phyloP scores from a whole-genome alignment of 176 grass and related monocot genomes.

The Neostapfia colusana region DNA sequence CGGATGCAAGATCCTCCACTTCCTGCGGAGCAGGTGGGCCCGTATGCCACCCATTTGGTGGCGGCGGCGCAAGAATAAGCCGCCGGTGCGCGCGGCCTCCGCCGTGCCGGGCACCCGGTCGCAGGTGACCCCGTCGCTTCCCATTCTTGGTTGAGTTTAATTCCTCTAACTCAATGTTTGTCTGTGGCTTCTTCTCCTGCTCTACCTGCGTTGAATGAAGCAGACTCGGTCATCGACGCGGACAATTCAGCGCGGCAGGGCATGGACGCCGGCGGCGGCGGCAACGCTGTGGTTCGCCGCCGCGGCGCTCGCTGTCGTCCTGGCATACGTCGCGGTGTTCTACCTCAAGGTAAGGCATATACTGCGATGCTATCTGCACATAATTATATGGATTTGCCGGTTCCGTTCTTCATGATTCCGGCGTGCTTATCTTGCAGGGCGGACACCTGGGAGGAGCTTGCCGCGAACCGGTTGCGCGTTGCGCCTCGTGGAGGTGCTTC shows the following conservation, averaged over 20 bases:
- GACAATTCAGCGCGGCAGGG: neutral
- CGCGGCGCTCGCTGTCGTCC: neutral
- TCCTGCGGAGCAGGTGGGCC: conserved; percentile 25
- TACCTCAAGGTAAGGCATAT: conserved; percentile 14
- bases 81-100: neutral
- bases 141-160: neutral
- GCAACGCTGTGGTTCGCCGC: neutral
- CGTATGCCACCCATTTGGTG: conserved; percentile 4
- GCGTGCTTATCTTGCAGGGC: neutral
- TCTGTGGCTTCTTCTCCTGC: neutral
- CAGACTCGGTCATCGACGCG: neutral
- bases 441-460: neutral
- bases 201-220: neutral
- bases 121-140: neutral
- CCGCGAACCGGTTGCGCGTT: neutral
- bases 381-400: neutral
- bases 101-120: neutral
- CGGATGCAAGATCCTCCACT: conserved; percentile 10
- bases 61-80: conserved; percentile 25
- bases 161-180: neutral
- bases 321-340: neutral
- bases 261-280: neutral
- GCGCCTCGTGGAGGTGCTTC: conserved; percentile 31
- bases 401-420: neutral
- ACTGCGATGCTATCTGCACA: neutral